These are phyloP conservation scores for Linum tenue DNA, from an alignment of 345 rosid species.

Conservation along the genomic window DNA sequence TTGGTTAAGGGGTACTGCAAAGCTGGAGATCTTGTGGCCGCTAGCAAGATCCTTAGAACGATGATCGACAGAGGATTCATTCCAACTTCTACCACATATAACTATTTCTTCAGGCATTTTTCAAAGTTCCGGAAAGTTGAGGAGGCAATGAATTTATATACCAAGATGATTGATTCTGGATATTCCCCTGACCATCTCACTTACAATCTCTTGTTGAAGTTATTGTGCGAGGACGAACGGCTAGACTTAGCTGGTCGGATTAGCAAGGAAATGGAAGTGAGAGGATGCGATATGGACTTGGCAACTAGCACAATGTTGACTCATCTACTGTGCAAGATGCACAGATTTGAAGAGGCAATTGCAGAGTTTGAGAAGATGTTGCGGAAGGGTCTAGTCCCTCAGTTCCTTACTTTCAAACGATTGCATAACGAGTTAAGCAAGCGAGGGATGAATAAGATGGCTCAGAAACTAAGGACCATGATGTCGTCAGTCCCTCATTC, in stretches of 20 bases:
- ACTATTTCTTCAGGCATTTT: slow-evolving; percentile 65
- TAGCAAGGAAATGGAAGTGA: slow-evolving; percentile 63
- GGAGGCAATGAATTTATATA: slow-evolving; percentile 68
- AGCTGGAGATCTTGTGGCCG: slow-evolving; percentile 57
- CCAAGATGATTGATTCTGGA: slow-evolving; percentile 69
- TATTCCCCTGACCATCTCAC: slow-evolving; percentile 58
- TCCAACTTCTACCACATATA: slow-evolving; percentile 69
- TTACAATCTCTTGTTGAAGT: slow-evolving; percentile 67
- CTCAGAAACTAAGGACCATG: slow-evolving; percentile 34
- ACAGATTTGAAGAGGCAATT: slow-evolving; percentile 61
- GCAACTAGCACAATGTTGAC: slow-evolving; percentile 56
- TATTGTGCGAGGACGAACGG: slow-evolving; percentile 70
- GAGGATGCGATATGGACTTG: slow-evolving; percentile 65
- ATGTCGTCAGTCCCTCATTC: slow-evolving; percentile 67
- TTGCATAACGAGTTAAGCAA: slow-evolving; percentile 48
- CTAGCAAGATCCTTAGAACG: slow-evolving; percentile 62
- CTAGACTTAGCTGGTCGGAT: slow-evolving; percentile 58
- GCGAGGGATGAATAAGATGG: slow-evolving; percentile 49
- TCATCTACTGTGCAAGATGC: slow-evolving; percentile 54
- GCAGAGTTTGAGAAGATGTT: slow-evolving; percentile 57
- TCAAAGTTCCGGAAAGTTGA: slow-evolving; percentile 48
- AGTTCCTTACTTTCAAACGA: slow-evolving; percentile 61
- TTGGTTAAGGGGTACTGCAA: slow-evolving; percentile 69
- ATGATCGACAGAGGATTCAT: slow-evolving; percentile 58
- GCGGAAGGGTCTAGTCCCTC: slow-evolving; percentile 63